phyloP scores from a whole-genome alignment of 1,139 yeast genomes.

The Nakaseomyces glabratus region DNA sequence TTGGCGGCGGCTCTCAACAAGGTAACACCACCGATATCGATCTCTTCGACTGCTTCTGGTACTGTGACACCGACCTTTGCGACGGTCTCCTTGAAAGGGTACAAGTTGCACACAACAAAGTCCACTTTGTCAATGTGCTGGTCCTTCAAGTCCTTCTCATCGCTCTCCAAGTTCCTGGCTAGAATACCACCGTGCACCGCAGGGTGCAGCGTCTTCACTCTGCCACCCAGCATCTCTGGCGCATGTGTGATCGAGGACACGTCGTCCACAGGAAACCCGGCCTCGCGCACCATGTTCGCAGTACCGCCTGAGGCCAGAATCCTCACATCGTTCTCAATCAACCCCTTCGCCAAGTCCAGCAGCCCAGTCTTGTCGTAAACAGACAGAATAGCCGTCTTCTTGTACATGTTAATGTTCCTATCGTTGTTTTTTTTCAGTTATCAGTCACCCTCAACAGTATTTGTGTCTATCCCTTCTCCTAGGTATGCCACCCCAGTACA shows the following conservation, averaged over 20 bases:
- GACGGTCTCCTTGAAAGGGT: constrained; percentile 96
- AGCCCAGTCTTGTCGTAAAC: constrained; percentile 97
- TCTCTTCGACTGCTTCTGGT: constrained; percentile 96
- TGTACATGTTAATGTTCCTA: too few relatives aligned
- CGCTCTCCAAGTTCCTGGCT: constrained; percentile 85
- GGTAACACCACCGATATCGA: constrained; percentile 98
- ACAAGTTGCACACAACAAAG: constrained; percentile 91
- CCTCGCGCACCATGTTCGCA: constrained; percentile 86
- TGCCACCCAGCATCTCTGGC: constrained; percentile 97
- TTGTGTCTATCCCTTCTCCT: too few relatives aligned
- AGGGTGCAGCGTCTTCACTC: constrained; percentile 97
- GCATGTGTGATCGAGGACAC: constrained; percentile 93
- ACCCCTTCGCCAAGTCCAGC: constrained; percentile 90
- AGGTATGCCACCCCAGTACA: too few relatives aligned
- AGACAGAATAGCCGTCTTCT: constrained; percentile 86
- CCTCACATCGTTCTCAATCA: constrained; percentile 78
- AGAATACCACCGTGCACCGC: constrained; percentile 98
- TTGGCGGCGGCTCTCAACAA: constrained; percentile 96
- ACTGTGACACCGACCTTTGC: constrained; percentile 92
- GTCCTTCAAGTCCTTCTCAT: constrained; percentile 74
- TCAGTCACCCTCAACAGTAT: too few relatives aligned
- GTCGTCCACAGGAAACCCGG: constrained; percentile 96
- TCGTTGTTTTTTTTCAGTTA: too few relatives aligned
- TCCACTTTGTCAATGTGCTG: constrained; percentile 94
- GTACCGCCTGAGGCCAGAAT: constrained; percentile 97